Conservation (phyloP, 1,284 basidiomycete genomes). For the Cystobasidium sp. region DNA sequence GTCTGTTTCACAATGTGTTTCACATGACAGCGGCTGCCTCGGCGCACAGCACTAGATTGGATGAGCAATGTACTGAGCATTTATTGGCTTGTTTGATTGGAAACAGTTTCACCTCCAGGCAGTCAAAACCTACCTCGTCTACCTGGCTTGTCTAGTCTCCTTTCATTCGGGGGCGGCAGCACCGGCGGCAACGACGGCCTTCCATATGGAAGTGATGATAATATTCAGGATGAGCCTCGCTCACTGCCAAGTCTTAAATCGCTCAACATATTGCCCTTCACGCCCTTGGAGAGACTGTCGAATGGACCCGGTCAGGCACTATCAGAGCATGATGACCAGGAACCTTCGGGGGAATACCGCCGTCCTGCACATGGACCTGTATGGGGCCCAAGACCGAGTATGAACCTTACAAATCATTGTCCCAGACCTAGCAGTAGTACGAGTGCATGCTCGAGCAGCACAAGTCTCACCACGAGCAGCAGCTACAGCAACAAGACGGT, state of each 20-base stretch:
- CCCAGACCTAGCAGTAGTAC: conserved; percentile 8
- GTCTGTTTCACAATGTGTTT: no score
- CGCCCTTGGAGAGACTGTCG: no score
- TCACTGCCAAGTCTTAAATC: conserved; percentile 1
- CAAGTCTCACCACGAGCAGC: conserved; percentile 12
- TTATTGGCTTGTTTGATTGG: no score
- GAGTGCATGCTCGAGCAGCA: not conserved
- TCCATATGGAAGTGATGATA: not conserved
- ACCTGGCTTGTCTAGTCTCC: not conserved
- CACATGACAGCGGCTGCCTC: no score
- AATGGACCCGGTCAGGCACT: no score
- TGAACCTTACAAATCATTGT: not conserved
- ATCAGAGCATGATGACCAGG: no score
- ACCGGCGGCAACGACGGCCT: not conserved
- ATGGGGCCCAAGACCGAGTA: not conserved
- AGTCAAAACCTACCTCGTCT: not conserved
- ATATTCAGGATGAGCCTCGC: not conserved
- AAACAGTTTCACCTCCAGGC: no score
- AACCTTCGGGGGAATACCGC: not conserved
- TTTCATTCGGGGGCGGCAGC: no score
- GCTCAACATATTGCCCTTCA: conserved; percentile 5
- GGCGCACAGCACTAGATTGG: no score
- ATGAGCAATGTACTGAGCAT: no score
- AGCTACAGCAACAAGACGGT: conserved; percentile 2
- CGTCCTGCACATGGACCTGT: not conserved